A percentile compares a stretch with the other conserved stretches of the same genome.
Conservation (phyloP, 495 filamentous ascomycete genomes). For the Hyaloscypha variabilis region DNA sequence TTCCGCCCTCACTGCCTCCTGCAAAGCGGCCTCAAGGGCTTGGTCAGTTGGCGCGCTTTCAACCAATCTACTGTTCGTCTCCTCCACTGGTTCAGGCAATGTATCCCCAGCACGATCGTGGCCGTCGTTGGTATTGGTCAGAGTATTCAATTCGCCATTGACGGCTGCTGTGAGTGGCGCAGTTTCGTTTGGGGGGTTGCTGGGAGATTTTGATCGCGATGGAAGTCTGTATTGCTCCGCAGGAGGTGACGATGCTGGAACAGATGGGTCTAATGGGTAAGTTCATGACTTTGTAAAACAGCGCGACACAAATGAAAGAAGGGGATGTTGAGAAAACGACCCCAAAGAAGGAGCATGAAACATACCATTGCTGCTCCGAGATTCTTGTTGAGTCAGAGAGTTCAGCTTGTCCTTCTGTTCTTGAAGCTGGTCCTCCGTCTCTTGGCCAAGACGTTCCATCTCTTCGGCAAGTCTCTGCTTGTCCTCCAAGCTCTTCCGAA, state of each 20-base stretch:
- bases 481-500: conserved; percentile 48
- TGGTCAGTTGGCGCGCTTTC: conserved; percentile 19
- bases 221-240: not conserved
- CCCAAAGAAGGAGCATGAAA: not conserved
- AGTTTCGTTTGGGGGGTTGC: not conserved
- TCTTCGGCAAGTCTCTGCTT: conserved; percentile 55
- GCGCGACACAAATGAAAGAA: not conserved
- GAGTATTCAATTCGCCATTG: not conserved
- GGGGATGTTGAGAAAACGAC: not conserved
- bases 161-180: not conserved
- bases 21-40: conserved; percentile 28
- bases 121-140: not conserved
- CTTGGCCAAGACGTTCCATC: conserved; percentile 51
- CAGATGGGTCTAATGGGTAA: conserved; percentile 13
- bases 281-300: conserved; percentile 1
- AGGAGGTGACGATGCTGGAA: not conserved
- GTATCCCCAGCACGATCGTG: not conserved
- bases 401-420: conserved; percentile 35
- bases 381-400: conserved; percentile 28
- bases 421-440: conserved; percentile 45
- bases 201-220: not conserved
- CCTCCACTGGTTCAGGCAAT: not conserved
- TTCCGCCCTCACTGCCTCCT: conserved; percentile 26
- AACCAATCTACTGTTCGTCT: not conserved
- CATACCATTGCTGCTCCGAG: conserved; percentile 29